Evolutionary conservation across 176 grass and related monocot species (phyloP).

Genomic region (Oryza rufipogon): DNA sequence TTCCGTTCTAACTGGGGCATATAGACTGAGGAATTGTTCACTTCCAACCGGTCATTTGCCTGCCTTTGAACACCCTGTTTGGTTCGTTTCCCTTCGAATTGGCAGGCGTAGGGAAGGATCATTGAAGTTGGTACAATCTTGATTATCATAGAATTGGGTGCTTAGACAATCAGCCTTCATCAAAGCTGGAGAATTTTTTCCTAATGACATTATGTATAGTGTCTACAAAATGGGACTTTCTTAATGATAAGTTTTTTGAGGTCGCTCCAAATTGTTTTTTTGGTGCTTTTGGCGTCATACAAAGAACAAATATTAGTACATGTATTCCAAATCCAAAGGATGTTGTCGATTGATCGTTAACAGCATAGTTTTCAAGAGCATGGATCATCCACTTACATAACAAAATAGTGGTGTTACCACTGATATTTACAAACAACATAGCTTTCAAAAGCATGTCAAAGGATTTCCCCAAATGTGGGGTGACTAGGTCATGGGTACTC

Average conservation of each 20-base stretch:
- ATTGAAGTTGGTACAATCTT: background rate
- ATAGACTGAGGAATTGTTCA: too few relatives aligned
- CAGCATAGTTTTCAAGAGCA: background rate
- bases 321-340: background rate
- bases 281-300: background rate
- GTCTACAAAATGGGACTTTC: too few relatives aligned
- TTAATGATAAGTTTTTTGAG: background rate
- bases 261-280: background rate
- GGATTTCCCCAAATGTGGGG: background rate
- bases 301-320: background rate
- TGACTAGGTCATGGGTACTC: background rate
- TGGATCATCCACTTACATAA: constrained; percentile 1
- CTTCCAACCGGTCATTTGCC: too few relatives aligned
- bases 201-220: too few relatives aligned
- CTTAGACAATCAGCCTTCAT: too few relatives aligned
- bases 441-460: constrained; percentile 18
- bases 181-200: too few relatives aligned
- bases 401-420: background rate
- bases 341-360: background rate
- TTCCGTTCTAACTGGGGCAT: too few relatives aligned
- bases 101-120: background rate
- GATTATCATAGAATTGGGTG: too few relatives aligned
- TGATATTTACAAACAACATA: background rate
- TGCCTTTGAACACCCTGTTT: background rate
- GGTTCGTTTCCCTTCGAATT: too few relatives aligned